Conservation (phyloP, 495 filamentous ascomycete species). For the Penicillium goetzii region DNA sequence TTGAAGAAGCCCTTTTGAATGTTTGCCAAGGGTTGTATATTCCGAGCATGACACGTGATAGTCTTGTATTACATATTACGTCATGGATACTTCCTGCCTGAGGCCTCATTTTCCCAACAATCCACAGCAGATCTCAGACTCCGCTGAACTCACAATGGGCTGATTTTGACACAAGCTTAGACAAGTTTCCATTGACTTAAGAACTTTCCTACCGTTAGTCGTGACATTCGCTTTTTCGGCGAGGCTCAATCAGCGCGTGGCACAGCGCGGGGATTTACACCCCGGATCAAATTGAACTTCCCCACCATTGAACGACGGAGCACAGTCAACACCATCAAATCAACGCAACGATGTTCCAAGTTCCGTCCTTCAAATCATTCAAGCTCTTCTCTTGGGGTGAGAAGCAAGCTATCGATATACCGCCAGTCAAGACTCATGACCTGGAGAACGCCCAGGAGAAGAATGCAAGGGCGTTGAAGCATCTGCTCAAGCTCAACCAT, state of each 20-base stretch:
- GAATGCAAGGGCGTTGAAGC: conserved; percentile 79
- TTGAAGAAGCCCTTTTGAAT: not conserved
- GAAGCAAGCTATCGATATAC: conserved; percentile 59
- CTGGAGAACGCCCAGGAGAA: conserved; percentile 81
- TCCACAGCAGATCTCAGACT: conserved; percentile 18
- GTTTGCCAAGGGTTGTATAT: conserved; percentile 5
- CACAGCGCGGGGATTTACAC: not conserved
- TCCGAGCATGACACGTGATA: conserved; percentile 18
- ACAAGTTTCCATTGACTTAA: not conserved
- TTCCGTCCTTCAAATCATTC: conserved; percentile 30
- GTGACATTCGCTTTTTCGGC: not conserved
- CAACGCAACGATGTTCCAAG: conserved; percentile 32
- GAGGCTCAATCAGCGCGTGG: not conserved
- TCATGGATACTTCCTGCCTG: conserved; percentile 20
- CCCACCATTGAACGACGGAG: conserved; percentile 1
- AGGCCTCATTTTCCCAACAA: conserved; percentile 31
- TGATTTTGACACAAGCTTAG: conserved; percentile 11
- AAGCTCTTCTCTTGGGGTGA: conserved; percentile 26
- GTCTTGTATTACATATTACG: conserved; percentile 14
- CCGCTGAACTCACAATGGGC: conserved; percentile 17
- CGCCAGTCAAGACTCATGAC: conserved; percentile 71
- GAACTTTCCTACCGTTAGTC: too few species aligned
- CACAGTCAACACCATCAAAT: not conserved
- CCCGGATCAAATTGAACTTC: not conserved
- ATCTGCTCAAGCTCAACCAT: conserved; percentile 89